A percentile compares a stretch with the other conserved stretches of the same genome.
Evolutionary conservation across 2,329 filamentous ascomycete species (phyloP).

Genomic region (Xylariaceae sp.): DNA sequence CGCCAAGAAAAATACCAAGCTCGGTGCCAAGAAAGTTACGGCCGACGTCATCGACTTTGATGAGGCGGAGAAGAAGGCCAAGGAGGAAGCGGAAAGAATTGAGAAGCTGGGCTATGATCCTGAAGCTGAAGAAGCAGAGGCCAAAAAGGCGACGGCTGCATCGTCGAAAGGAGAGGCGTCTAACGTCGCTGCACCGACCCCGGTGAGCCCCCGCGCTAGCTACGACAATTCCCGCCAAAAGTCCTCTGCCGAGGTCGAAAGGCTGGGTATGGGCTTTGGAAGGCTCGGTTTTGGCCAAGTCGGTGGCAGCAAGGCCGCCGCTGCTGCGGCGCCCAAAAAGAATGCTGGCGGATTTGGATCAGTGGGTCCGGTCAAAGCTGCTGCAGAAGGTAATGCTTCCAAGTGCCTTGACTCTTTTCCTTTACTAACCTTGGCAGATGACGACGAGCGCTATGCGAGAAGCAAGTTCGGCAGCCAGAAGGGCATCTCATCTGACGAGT

Average conservation of each 20-base stretch:
- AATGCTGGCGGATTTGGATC: slow-evolving; percentile 83
- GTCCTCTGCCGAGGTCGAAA: slow-evolving; percentile 73
- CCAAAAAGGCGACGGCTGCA: slow-evolving; percentile 30
- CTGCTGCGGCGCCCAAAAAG: slow-evolving; percentile 51
- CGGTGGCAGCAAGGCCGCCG: slow-evolving; percentile 52
- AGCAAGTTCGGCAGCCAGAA: slow-evolving; percentile 88
- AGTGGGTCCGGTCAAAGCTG: slow-evolving; percentile 65
- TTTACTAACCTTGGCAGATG: slow-evolving; percentile 37
- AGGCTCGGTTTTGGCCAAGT: slow-evolving; percentile 85
- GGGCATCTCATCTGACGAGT: slow-evolving; percentile 95
- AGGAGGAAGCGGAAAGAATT: slow-evolving; percentile 93
- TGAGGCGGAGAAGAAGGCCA: slow-evolving; percentile 92
- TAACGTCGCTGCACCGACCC: slow-evolving; percentile 64
- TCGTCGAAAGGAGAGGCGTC: slow-evolving; percentile 39
- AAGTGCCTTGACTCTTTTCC: background rate
- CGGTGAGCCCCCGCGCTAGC: slow-evolving; percentile 60
- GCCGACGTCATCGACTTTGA: slow-evolving; percentile 87
- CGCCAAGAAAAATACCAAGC: slow-evolving; percentile 74
- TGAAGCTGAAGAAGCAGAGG: slow-evolving; percentile 62
- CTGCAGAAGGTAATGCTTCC: slow-evolving; percentile 52
- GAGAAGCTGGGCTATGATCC: slow-evolving; percentile 94
- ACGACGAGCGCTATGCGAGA: slow-evolving; percentile 76
- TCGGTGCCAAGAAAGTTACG: slow-evolving; percentile 87
- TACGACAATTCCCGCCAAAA: slow-evolving; percentile 59
- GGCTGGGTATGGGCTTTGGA: slow-evolving; percentile 80